These are phyloP conservation scores for Pisolithus sp. DNA, from an alignment of 768 basidiomycete genomes.

Conservation along the genomic window DNA sequence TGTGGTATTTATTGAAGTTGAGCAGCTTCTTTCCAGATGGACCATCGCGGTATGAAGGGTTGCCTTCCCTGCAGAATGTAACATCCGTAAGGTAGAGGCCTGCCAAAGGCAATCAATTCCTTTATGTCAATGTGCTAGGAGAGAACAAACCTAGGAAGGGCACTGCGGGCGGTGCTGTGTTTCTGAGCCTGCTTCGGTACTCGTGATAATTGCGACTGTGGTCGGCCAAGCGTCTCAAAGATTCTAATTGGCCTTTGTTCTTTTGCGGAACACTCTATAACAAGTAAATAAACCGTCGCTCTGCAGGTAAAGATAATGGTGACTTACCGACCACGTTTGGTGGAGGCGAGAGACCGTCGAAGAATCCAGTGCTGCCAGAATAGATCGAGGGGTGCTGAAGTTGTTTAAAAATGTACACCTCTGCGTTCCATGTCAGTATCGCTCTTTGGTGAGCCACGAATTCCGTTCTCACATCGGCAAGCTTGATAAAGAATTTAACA, in stretches of 20 bases:
- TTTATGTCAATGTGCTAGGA: background rate
- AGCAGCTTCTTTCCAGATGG: slow-evolving; percentile 76
- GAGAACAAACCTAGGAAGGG: slow-evolving; percentile 78
- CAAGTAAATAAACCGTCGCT: background rate
- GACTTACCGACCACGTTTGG: slow-evolving; percentile 90
- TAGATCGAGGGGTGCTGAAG: slow-evolving; percentile 87
- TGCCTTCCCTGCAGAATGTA: slow-evolving; percentile 94
- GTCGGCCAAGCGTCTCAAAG: slow-evolving; percentile 80
- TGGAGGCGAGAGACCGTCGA: slow-evolving; percentile 88
- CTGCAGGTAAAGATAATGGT: slow-evolving; percentile 22
- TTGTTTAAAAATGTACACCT: slow-evolving; percentile 80
- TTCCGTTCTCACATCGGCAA: slow-evolving; percentile 67
- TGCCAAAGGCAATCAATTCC: slow-evolving; percentile 25
- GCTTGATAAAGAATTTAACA: slow-evolving; percentile 90
- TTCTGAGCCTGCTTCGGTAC: slow-evolving; percentile 82
- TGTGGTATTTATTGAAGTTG: slow-evolving; percentile 97
- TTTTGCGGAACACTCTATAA: slow-evolving; percentile 77
- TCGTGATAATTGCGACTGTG: slow-evolving; percentile 87
- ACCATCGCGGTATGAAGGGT: slow-evolving; percentile 77
- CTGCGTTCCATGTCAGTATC: slow-evolving; percentile 35
- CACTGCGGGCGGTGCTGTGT: slow-evolving; percentile 86
- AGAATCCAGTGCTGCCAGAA: slow-evolving; percentile 91
- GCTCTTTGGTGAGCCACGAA: background rate
- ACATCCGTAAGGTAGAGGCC: slow-evolving; percentile 87
- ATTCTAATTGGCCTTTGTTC: slow-evolving; percentile 71